Evolutionary conservation across 495 filamentous ascomycete genomes (phyloP).

Genomic region (Aspergillus wentii): DNA sequence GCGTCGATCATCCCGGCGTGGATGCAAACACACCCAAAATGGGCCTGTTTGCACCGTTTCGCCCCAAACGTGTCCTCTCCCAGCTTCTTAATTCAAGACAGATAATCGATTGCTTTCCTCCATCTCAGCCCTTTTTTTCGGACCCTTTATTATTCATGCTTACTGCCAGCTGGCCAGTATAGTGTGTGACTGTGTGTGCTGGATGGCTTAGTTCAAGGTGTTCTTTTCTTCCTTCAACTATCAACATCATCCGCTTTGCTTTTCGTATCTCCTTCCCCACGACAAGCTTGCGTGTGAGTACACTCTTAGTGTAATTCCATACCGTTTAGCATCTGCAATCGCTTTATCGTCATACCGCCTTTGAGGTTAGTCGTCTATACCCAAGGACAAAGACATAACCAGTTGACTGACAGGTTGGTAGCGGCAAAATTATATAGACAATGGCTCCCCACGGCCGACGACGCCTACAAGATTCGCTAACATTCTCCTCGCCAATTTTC

Average conservation of each 20-base stretch:
- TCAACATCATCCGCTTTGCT: neutral
- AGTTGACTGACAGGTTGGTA: slow-evolving; percentile 13
- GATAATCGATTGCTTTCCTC: too few species aligned
- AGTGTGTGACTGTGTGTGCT: slow-evolving; percentile 9
- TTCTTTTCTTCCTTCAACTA: slow-evolving; percentile 1
- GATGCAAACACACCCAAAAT: too few species aligned
- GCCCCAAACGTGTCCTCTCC: too few species aligned
- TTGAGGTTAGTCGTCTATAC: neutral
- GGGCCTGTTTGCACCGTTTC: too few species aligned
- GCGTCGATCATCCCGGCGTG: too few species aligned
- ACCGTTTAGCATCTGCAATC: neutral
- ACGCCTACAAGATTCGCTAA: slow-evolving; percentile 23
- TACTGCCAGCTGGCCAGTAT: slow-evolving; percentile 38
- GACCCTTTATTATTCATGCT: too few species aligned
- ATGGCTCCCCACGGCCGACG: slow-evolving; percentile 50
- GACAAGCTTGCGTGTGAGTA: slow-evolving; percentile 2
- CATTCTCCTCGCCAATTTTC: slow-evolving; percentile 31
- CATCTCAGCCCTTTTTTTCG: too few species aligned
- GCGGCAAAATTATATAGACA: slow-evolving; percentile 27
- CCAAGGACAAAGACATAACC: neutral
- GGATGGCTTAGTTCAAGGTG: slow-evolving; percentile 15
- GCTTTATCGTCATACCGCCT: neutral
- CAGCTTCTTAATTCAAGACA: too few species aligned
- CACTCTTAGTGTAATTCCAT: neutral
- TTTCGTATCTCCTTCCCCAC: neutral